Evolutionary conservation across 2,329 filamentous ascomycete species (phyloP).

Genomic region (Fusarium sp.): DNA sequence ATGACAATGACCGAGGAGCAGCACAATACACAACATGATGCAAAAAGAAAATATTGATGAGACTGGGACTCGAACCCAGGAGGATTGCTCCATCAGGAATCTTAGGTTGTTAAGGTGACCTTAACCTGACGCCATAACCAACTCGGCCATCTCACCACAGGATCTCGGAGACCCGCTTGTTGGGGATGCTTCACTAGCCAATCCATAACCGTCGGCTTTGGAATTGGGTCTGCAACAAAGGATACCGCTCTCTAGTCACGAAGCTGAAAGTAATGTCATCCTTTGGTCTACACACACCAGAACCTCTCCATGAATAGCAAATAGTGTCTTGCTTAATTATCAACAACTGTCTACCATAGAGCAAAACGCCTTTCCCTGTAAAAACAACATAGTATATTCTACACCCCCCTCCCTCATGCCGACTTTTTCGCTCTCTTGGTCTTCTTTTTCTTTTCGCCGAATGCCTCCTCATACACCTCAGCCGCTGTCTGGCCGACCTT

Average conservation of each 20-base stretch:
- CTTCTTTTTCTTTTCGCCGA: slow-evolving; percentile 68
- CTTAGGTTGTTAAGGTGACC: slow-evolving; percentile 36
- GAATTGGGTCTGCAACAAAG: too few species aligned
- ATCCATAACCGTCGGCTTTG: not conserved
- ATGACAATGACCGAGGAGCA: too few species aligned
- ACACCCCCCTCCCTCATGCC: slow-evolving; percentile 33
- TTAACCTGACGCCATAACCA: slow-evolving; percentile 37
- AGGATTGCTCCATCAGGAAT: slow-evolving; percentile 44
- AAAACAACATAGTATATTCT: slow-evolving; percentile 33
- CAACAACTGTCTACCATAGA: slow-evolving; percentile 27
- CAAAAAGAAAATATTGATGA: slow-evolving; percentile 24
- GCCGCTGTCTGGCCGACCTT: slow-evolving; percentile 71
- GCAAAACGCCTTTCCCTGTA: slow-evolving; percentile 42
- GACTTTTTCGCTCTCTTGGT: slow-evolving; percentile 54
- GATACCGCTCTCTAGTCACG: too few species aligned
- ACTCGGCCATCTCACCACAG: slow-evolving; percentile 41
- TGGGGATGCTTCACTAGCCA: rapidly evolving
- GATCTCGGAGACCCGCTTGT: slow-evolving; percentile 10
- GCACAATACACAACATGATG: too few species aligned
- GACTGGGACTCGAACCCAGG: slow-evolving; percentile 44
- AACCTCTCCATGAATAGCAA: slow-evolving; percentile 4
- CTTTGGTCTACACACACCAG: not conserved
- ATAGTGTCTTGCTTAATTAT: slow-evolving; percentile 31
- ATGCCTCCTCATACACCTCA: slow-evolving; percentile 69
- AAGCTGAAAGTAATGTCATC: too few species aligned